phyloP scores from a whole-genome alignment of 31 red algal species.

The Pterothamnion heteromorphum region DNA sequence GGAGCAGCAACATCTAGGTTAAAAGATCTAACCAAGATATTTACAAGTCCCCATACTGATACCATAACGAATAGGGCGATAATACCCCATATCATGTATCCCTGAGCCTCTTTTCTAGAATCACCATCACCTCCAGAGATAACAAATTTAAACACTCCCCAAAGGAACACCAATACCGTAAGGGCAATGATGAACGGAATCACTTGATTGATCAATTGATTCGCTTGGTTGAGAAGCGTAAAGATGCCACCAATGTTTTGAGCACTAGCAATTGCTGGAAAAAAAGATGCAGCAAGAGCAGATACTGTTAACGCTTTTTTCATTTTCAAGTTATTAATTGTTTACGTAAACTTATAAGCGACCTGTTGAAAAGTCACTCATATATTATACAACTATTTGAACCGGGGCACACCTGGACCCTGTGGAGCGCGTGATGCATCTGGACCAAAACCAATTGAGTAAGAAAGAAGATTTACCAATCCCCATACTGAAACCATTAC shows the following conservation, averaged over 20 bases:
- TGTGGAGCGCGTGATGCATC: too few relatives aligned
- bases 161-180: not conserved
- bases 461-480: not conserved
- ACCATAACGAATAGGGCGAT: not conserved
- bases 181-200: not conserved
- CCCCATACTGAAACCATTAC: slow-evolving; percentile 2
- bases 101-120: not conserved
- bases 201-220: not conserved
- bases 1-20: too few relatives aligned
- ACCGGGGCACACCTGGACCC: too few relatives aligned
- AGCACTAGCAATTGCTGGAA: not conserved
- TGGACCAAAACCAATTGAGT: too few relatives aligned
- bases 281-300: not conserved
- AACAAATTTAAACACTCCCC: not conserved
- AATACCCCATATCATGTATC: not conserved
- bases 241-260: not conserved
- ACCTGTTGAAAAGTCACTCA: too few relatives aligned
- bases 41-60: not conserved
- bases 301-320: not conserved
- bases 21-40: not conserved
- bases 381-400: too few relatives aligned
- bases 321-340: not conserved
- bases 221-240: not conserved
- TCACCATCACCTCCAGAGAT: not conserved
- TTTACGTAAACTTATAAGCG: slow-evolving; percentile 1